These are phyloP conservation scores for Spergularia azorica DNA, from an alignment of 179 eudicot genomes.

Conservation along the genomic window DNA sequence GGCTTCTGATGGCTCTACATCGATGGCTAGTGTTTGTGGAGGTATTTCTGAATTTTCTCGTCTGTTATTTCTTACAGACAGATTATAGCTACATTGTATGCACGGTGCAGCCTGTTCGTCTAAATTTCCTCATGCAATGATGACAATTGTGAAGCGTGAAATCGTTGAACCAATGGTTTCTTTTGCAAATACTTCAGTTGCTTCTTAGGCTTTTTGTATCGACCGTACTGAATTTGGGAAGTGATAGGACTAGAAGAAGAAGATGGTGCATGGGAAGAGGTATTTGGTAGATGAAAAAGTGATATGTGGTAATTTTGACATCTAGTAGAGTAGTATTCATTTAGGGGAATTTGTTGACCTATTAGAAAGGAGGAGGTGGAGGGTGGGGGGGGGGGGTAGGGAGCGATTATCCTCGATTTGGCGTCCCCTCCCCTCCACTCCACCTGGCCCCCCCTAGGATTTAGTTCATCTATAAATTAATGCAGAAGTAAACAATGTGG, in stretches of 20 bases:
- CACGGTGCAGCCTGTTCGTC: neutral
- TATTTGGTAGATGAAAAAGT: neutral
- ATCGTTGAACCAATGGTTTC: neutral
- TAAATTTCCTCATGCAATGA: neutral
- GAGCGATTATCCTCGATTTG: neutral
- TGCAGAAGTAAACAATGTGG: too few relatives aligned
- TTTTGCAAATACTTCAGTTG: neutral
- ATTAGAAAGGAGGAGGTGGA: neutral
- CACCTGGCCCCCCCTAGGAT: too few relatives aligned
- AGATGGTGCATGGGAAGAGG: neutral
- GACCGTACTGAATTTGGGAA: neutral
- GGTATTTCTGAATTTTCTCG: slow-evolving; percentile 42
- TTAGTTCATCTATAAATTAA: too few relatives aligned
- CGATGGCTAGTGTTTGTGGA: slow-evolving; percentile 99
- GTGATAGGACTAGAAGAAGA: neutral
- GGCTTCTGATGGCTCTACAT: slow-evolving; percentile 99
- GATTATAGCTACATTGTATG: neutral
- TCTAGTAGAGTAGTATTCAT: neutral
- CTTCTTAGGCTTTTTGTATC: neutral
- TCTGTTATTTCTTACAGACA: neutral
- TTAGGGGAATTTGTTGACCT: neutral
- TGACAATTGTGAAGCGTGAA: neutral
- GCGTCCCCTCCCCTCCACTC: too few relatives aligned
- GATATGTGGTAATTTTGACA: neutral
- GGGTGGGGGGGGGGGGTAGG: too few relatives aligned